Base-by-base conservation (phyloP, 345 rosid species). In the Lumnitzera racemosa region DNA sequence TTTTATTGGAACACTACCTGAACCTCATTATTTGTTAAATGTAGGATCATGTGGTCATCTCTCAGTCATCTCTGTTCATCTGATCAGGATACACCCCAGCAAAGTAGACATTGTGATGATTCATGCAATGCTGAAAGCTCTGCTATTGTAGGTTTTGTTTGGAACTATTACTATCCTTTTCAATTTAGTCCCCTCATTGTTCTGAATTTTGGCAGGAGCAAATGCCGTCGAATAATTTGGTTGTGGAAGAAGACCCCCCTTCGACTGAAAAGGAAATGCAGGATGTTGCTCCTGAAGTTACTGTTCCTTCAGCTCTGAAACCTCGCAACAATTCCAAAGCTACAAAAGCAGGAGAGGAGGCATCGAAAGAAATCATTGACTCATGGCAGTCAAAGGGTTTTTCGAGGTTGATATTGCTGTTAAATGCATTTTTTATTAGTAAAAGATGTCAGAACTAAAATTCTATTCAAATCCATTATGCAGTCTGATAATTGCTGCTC, bases 321-420 rank as follows among this genome's bases (percentile, higher is more conserved):
- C 43, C 43, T 36, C 11, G 1, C 43, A 36, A 7, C 43, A 36
- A 0, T 36, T 36, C 43, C 74, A 94, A 87, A 71, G 52, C 80
- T 41, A 72, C 80, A 55, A 88, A 87, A 78, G 78, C 85, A 25
- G 96, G 99, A 60, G 81, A 85, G 46, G 88, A 80, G 55, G 90
- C 97, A 57, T 66, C 90, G 4, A 63, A 65, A 71, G 95, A 90
- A 73, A 63, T 69, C 56, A 51, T 84, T 43, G 65, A 72, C 58
- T 77, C 58, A 57, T 94, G 99, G 97, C 81, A 71, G 72, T 91
- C 79, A 71, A 81, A 86, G 61, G 99, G 96, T 15, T 94, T 88
- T 72, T 88, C 97, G 24, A 80, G 99, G 99, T 87, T 75, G 58
- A 50, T 72, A 60, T 27, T 8, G 51, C 56, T 58, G 24, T 17